Evolutionary conservation across 1,284 basidiomycete species (phyloP), one percentile per base, ranked within the genome.

Genomic region (Ceratobasidium sp.): DNA sequence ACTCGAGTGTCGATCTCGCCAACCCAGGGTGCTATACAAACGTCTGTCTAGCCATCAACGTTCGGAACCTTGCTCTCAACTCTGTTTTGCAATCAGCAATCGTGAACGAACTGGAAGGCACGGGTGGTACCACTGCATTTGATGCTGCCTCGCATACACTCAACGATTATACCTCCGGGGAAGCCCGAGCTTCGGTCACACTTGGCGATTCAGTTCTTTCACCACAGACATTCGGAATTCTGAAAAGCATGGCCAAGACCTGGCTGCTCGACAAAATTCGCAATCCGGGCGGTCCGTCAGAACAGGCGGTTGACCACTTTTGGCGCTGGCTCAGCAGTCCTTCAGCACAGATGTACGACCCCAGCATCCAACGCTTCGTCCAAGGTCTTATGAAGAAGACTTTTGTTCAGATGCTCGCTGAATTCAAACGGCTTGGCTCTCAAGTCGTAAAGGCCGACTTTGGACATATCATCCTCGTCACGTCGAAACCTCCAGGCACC

Each of bases 311-410:
- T 70, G 95, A 97, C 83, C 97, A 99, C 85, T 99, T 99, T 86
- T 99, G 97, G 97, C 89, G 98, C 44, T 99, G 98, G 98, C 90
- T 98, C 80, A 95, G 92, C 83, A 97, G 95, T 1, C 91, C 90
- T 66, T 89, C 92, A 2, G 95, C 97, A 44, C 90, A 93, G 79
- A 91, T 99, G 88, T 98, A 96, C 83, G 98, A 99, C 84, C 94
- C 97, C 0, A 94, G 96, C 71, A 89, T 99, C 6, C 96, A 99
- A 84, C 92, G 94, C 0, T 99, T 99, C 86, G 87, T 99, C 15
- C 94, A 97, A 81, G 95, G 97, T 10, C 90, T 99, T 71, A 99
- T 99, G 98, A 92, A 95, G 80, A 99, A 99, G 88, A 97, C 95
- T 0, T 97, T 99, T 85, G 94, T 99, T 61, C 98, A 99, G 86